Base-by-base conservation (phyloP, 2,329 filamentous ascomycete genomes). In the Tolypocladium amazonense region DNA sequence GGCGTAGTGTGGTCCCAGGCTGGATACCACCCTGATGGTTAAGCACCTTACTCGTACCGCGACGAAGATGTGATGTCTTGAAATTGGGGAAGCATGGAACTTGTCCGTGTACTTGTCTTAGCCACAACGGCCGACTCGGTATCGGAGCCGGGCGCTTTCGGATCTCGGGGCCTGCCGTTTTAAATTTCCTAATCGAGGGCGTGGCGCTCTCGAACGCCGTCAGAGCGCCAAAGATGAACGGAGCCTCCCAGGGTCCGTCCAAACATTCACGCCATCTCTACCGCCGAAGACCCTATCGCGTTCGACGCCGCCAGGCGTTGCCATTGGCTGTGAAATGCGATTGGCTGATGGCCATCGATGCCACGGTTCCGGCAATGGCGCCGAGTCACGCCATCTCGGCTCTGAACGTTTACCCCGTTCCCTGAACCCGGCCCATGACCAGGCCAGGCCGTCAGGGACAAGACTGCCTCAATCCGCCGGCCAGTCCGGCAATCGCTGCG, bases 311-410 rank as follows among this genome's bases (percentile, higher is more conserved):
- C 3, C 15, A 20, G 23, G 23, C 12, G 33, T 38, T 58, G 39
- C 39, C 15, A 60, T 52, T 50, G 56, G 56, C 15, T 20, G 25
- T 41, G 39, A 38, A 58, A 58, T 60, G 59, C 59, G 56, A 60
- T 58, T 60, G 59, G 57, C 14, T 25, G 45, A 12, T 27, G 56
- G 14, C 39, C 18, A 27, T 18, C 56, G 33, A 57, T 33, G n/a
- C 12, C 33, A 53, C 47, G 30, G 35, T 9, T 41, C n/a, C 15
- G 56, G 41, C 50, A 7, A 27, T 47, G 56, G 25, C n/a, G 25
- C 56, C 39, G 39, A 27, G 39, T 60, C 59, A 55, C 59, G 52
- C 59, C 59, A 58, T 58, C 35, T 35, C 20, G 43, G 43, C 37
- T 45, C 56, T 39, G 50, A 33, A 39, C 33, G 23, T 37, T 20